Conservation (phyloP, 345 rosid genomes). For the Atalantia buxifolia region DNA sequence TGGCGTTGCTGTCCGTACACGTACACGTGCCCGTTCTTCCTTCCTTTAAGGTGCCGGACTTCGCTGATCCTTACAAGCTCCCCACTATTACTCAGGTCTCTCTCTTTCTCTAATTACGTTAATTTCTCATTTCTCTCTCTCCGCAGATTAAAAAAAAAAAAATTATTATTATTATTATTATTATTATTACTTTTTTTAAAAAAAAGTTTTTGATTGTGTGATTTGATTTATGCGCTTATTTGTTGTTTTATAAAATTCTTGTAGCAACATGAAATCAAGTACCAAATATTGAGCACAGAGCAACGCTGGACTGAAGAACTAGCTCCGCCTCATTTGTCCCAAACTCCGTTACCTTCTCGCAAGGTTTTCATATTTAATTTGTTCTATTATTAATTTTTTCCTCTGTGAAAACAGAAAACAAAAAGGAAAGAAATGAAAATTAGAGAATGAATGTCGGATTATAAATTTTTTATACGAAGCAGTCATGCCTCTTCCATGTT, state of each 20-base stretch:
- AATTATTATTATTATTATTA: background rate
- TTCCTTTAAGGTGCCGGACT: conserved; percentile 37
- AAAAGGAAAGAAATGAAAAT: background rate
- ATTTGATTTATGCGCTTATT: background rate
- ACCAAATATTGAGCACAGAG: conserved; percentile 38
- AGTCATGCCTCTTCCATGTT: conserved; percentile 73
- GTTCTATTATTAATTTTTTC: background rate
- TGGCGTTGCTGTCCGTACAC: conserved; percentile 52
- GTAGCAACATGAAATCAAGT: conserved; percentile 34
- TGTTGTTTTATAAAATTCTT: background rate
- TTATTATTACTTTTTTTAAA: background rate
- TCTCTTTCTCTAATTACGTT: background rate
- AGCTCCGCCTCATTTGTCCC: conserved; percentile 45
- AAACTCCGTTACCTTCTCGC: conserved; percentile 41
- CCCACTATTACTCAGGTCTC: conserved; percentile 35
- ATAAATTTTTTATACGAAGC: conserved; percentile 22
- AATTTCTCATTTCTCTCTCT: background rate
- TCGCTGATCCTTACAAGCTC: conserved; percentile 44
- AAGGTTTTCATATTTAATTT: conserved; percentile 38
- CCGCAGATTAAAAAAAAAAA: no score
- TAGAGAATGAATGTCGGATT: background rate
- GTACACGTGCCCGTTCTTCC: conserved; percentile 43
- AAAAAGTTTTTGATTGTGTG: background rate
- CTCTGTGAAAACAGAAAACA: background rate
- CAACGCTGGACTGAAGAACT: conserved; percentile 49